Conservation (phyloP, 169 alveolate species). For the Plasmodium fragile region DNA sequence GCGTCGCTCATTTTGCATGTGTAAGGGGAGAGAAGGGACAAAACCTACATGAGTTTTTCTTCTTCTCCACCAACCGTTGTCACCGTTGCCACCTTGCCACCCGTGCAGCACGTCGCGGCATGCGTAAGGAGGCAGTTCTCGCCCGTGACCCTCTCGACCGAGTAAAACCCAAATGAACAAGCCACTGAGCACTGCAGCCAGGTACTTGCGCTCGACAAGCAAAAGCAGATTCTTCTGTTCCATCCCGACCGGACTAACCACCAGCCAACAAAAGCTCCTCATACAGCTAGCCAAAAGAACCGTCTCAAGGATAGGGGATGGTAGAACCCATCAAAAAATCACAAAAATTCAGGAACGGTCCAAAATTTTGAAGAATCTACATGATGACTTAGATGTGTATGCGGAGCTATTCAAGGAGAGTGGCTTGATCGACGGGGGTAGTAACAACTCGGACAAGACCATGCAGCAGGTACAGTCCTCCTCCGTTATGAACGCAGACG, state of each 20-base stretch:
- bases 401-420: conserved; percentile 22
- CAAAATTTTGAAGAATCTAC: background rate
- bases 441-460: background rate
- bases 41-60: background rate
- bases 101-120: background rate
- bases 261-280: conserved; percentile 2
- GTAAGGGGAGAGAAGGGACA: background rate
- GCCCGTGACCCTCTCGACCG: background rate
- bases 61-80: too few relatives aligned
- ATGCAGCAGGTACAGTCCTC: background rate
- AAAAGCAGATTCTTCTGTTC: background rate
- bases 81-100: background rate
- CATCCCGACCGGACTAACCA: background rate
- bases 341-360: conserved; percentile 35
- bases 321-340: conserved; percentile 5
- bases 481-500: background rate
- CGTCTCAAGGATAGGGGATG: background rate
- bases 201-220: background rate
- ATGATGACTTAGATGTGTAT: conserved; percentile 48
- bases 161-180: background rate
- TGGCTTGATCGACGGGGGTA: background rate
- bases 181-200: background rate
- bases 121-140: background rate
- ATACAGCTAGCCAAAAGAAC: conserved; percentile 14
- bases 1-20: background rate